These are phyloP conservation scores for Backusella tarrabulga DNA, from an alignment of 192 early-diverging fungal genomes.

Conservation along the genomic window DNA sequence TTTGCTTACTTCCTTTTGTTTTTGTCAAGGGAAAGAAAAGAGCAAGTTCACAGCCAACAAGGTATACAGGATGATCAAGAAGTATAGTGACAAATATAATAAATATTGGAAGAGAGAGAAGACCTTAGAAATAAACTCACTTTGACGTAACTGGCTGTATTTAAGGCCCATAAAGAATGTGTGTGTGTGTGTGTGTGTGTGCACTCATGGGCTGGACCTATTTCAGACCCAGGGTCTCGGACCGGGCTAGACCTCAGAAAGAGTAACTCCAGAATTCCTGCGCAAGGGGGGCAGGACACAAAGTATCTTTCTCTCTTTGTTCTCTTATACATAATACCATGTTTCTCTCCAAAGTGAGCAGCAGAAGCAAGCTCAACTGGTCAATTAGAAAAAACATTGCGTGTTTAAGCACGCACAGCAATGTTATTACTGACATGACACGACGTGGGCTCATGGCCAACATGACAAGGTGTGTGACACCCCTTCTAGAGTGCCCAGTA, in stretches of 20 bases:
- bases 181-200: too few species aligned
- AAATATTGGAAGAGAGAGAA: too few species aligned
- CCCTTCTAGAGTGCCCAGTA: background rate
- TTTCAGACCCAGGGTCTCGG: background rate
- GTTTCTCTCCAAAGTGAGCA: background rate
- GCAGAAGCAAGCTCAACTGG: background rate
- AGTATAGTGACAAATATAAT: too few species aligned
- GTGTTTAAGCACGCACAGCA: background rate
- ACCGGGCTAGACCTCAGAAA: background rate
- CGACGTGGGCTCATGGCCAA: constrained; percentile 22
- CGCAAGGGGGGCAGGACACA: background rate
- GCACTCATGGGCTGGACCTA: too few species aligned
- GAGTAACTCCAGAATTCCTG: background rate
- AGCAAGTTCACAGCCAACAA: too few species aligned
- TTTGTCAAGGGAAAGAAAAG: too few species aligned
- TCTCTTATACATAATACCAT: background rate
- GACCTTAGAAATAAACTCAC: too few species aligned
- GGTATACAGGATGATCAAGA: too few species aligned
- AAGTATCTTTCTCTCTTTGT: background rate
- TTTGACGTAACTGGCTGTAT: too few species aligned
- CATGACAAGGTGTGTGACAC: constrained; percentile 18
- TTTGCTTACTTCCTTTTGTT: too few species aligned
- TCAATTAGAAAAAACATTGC: background rate
- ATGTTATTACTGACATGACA: constrained; percentile 26
- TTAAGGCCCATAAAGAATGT: too few species aligned